Evolutionary conservation across 129 eudicot genomes (phyloP), one percentile per base, ranked within the genome.

Genomic region (Flaveria ramosissima): DNA sequence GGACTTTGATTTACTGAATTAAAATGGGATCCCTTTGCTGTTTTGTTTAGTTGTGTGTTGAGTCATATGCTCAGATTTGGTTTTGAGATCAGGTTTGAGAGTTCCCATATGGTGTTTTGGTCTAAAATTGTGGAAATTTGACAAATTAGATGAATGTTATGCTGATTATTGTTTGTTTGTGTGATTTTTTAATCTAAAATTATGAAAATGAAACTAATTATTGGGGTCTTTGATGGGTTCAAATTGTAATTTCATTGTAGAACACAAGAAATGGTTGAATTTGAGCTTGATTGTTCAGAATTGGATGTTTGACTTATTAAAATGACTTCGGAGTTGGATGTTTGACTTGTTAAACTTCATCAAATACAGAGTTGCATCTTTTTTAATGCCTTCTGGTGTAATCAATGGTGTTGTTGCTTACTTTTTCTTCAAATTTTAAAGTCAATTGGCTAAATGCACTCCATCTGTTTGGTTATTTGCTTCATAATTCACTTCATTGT

Each of bases 101-200:
- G 78, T 84, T 65, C 85, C 81, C 83, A 77, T 75, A 74, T 68
- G 80, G 69, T 82, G 64, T 70, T 74, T 74, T 74, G 77, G 79
- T 68, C 68, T 71, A 68, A 70, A 80, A 53, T 59, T 64, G 69
- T 68, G 26, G 36, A 24, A 65, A 41, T 77, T 73, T 87, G 77
- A 80, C 56, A 63, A 80, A 50, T 77, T 84, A 59, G 55, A 56
- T 78, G 67, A 74, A 76, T 50, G 15, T 77, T 83, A 63, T 85
- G 62, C 74, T 81, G 77, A 50, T 74, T 83, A 30, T 74, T 82
- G 86, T 30, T 51, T 66, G 70, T 83, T 81, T 77, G 27, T 45
- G 76, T 12, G 55, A 68, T 26, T 46, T 80, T 65, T 66, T 66
- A 67, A 80, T 30, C 20, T 53, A 55, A 53, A 15, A 23, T 64